phyloP scores from a whole-genome alignment of 345 rosid genomes.

The Hypericum androsaemum region DNA sequence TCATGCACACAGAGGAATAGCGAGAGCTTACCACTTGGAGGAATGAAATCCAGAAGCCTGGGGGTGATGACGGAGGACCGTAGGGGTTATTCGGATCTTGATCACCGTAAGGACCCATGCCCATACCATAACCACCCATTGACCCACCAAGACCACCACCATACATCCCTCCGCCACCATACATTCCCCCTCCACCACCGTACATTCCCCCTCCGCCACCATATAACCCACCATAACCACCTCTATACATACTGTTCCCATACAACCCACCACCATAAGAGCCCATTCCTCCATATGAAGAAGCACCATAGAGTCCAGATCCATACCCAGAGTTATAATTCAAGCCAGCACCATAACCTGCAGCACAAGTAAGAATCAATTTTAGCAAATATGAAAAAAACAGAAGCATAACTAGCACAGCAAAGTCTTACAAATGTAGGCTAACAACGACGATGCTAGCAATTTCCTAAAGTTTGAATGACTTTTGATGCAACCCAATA shows the following conservation, averaged over 20 bases:
- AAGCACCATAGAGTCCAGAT: conserved; percentile 4
- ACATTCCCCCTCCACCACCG: conserved; percentile 8
- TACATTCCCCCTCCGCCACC: conserved; percentile 10
- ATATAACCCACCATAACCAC: conserved; percentile 13
- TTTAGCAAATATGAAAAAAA: not conserved
- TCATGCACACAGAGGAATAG: too few species aligned
- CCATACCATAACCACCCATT: conserved; percentile 15
- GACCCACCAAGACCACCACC: conserved; percentile 11
- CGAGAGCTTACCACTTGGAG: conserved; percentile 3
- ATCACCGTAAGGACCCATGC: conserved; percentile 10
- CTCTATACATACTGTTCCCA: conserved; percentile 8
- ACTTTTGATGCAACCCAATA: too few species aligned
- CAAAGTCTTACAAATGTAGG: not conserved
- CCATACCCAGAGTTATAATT: conserved; percentile 10
- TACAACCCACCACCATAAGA: conserved; percentile 4
- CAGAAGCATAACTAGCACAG: not conserved
- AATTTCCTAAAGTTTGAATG: too few species aligned
- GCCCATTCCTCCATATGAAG: conserved; percentile 9
- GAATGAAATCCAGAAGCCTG: conserved; percentile 16
- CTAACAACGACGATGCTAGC: too few species aligned
- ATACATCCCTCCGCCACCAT: conserved; percentile 11
- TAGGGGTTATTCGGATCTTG: conserved; percentile 14
- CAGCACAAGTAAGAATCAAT: not conserved
- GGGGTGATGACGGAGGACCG: conserved; percentile 15
- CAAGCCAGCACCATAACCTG: conserved; percentile 9